These are phyloP conservation scores for Penicillium goetzii DNA, from an alignment of 495 filamentous ascomycete species.

Conservation along the genomic window DNA sequence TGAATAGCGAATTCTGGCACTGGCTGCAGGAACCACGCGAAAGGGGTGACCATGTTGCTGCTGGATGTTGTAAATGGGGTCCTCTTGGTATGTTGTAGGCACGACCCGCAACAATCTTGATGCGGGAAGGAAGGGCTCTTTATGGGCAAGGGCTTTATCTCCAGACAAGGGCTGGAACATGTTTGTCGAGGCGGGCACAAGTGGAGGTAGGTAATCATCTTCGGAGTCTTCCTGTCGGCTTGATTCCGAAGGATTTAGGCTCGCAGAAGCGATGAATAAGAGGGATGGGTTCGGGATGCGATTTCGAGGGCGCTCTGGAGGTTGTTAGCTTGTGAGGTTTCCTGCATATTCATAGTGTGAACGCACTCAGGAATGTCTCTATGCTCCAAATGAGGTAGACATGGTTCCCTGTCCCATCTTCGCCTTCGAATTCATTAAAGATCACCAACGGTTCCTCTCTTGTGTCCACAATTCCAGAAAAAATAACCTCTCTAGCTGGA, in stretches of 20 bases:
- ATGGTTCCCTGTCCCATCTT: slow-evolving; percentile 57
- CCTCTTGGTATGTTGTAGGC: slow-evolving; percentile 61
- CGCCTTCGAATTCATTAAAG: slow-evolving; percentile 57
- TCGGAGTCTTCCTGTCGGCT: slow-evolving; percentile 51
- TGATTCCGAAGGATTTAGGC: slow-evolving; percentile 60
- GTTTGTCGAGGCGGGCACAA: slow-evolving; percentile 76
- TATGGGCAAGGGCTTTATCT: slow-evolving; percentile 67
- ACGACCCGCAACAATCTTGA: slow-evolving; percentile 77
- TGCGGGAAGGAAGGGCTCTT: slow-evolving; percentile 76
- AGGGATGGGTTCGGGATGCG: slow-evolving; percentile 78
- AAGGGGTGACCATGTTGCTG: slow-evolving; percentile 65
- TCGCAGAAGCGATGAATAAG: slow-evolving; percentile 75
- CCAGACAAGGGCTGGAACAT: slow-evolving; percentile 75
- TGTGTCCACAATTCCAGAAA: slow-evolving; percentile 61
- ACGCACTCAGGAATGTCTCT: slow-evolving; percentile 69
- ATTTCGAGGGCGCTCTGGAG: slow-evolving; percentile 67
- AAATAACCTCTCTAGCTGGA: slow-evolving; percentile 66
- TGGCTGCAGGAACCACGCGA: slow-evolving; percentile 78
- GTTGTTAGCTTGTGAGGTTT: slow-evolving; percentile 24
- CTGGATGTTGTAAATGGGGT: slow-evolving; percentile 65
- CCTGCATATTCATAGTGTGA: neutral
- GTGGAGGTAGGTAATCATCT: slow-evolving; percentile 77
- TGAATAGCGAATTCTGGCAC: slow-evolving; percentile 81
- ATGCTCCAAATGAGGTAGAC: slow-evolving; percentile 82
- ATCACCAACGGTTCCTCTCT: slow-evolving; percentile 65